Evolutionary conservation across 768 basidiomycete genomes (phyloP), one percentile per base, ranked within the genome.

Genomic region (Boletellus sp.): DNA sequence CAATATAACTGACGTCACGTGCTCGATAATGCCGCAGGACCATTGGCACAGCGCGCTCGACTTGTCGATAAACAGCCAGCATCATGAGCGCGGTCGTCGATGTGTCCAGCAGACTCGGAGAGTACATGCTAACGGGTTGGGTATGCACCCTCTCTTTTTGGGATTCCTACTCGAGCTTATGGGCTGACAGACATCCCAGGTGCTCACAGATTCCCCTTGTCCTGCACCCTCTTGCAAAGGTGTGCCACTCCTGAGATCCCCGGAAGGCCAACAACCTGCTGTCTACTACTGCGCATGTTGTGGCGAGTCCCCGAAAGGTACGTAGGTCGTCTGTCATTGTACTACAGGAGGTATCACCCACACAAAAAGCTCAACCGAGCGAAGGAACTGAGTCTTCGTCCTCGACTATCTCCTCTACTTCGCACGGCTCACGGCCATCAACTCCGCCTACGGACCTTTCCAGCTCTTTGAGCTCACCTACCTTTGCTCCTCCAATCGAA

Each of bases 361-460:
- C 24, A 11, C 53, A 43, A 54, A 41, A 50, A 62, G 48, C 54
- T 22, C 56, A 56, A 46, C 46, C 24, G 31, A 45, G 37, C 39
- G 57, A 55, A 37, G 66, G 51, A 45, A 50, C 55, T 24, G 71
- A 53, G 51, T 66, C 61, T 54, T 72, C 52, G 12, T 69, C 71
- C 15, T 69, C 74, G 6, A 78, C 73, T 48, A 56, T 67, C 31
- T 75, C 78, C 8, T 79, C 79, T 4, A 72, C 70, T 48, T 81
- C 83, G 17, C 72, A 72, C 48, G 53, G 69, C 37, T 87, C 87
- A 26, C 76, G 82, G 16, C 70, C 81, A 38, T 88, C 88, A 1
- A 92, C 89, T 1, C 87, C 90, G 19, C 81, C 84, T 6, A 92
- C 90, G 8, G 88, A 91, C 55, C 59, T 85, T 8, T 87, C 87